Base-by-base conservation (phyloP, 345 rosid genomes). In the Cardiospermum halicacabum region DNA sequence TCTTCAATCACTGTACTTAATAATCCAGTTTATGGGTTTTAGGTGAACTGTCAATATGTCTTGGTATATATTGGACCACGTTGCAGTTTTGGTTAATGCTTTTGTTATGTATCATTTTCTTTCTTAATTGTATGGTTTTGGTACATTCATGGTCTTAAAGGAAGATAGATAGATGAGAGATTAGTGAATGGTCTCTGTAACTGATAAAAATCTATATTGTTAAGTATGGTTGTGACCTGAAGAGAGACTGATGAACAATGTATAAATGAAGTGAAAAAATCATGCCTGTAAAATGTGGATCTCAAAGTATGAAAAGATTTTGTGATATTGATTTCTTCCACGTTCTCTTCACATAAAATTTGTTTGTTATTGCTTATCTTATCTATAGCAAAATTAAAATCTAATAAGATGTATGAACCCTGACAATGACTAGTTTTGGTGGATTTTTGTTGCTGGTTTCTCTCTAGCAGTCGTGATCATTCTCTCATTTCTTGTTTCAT, bases 81-180 rank as follows among this genome's bases (percentile, higher is more conserved):
- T 21, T 22, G 32, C 9, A 15, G 26, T 0, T 27, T 43, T 60
- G 2, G 9, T 61, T 47, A 1, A 22, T 8, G 10, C 16, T 7
- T 61, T 61, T 34, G n/a, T 7, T 61, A 43, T 34, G 4, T 51
- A 60, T 42, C 62, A 54, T 43, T 61, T 61, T 62, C 67, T 18
- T 61, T 27, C 30, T 49, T n/a, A 13, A 42, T 31, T 27, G n/a
- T 16, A 34, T 7, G 11, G 16, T 40, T 42, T 42, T 15, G 1
- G 15, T 39, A 27, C 47, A 11, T 19, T 18, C 19, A 39, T 12
- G 49, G 28, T 45, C 37, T 18, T 5, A 13, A 21, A 11, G n/a
- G 57, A 36, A 24, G 45, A 49, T 51, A 27, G 4, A 16, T 13
- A 4, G 54, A 57, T 37, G 7, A 64, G 54, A 62, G 47, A 62